A percentile compares a stretch with the other conserved stretches of the same genome.
Evolutionary conservation across 108 stramenopile genomes (phyloP).

Genomic region (Fistulifera solaris): DNA sequence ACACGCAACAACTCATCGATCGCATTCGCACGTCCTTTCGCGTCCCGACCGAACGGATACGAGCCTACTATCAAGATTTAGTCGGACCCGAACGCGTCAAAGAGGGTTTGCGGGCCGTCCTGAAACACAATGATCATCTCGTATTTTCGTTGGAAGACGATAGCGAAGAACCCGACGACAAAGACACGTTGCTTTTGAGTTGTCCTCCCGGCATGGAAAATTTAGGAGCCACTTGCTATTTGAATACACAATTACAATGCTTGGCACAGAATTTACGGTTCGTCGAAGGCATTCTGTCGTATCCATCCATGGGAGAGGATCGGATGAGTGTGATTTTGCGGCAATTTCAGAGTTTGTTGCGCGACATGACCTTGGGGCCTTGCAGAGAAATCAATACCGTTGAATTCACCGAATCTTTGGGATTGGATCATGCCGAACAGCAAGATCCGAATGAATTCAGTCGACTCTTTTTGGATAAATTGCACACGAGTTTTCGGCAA

Average conservation of each 20-base stretch:
- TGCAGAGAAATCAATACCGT: constrained; percentile 44
- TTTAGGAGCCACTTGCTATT: constrained; percentile 83
- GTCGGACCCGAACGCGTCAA: not conserved
- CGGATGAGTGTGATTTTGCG: constrained; percentile 26
- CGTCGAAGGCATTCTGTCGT: constrained; percentile 62
- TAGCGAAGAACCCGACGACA: not conserved
- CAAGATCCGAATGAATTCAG: constrained; percentile 91
- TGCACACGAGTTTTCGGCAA: constrained; percentile 67
- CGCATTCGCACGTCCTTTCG: not conserved
- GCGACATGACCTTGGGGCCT: constrained; percentile 50
- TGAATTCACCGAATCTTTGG: constrained; percentile 57
- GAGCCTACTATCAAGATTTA: not conserved
- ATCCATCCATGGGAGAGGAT: constrained; percentile 14
- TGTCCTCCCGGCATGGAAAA: constrained; percentile 71
- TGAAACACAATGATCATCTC: constrained; percentile 1
- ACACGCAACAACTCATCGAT: not conserved
- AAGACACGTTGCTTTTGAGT: constrained; percentile 16
- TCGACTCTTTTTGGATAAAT: constrained; percentile 67
- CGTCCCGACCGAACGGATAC: not conserved
- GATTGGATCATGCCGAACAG: constrained; percentile 71
- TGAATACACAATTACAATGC: constrained; percentile 84
- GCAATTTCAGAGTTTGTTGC: constrained; percentile 55
- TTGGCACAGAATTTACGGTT: constrained; percentile 74
- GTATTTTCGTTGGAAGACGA: not conserved
- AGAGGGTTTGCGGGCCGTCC: not conserved